Conservation (phyloP, 2,329 filamentous ascomycete genomes). For the Iodosphaeria phyllophila region DNA sequence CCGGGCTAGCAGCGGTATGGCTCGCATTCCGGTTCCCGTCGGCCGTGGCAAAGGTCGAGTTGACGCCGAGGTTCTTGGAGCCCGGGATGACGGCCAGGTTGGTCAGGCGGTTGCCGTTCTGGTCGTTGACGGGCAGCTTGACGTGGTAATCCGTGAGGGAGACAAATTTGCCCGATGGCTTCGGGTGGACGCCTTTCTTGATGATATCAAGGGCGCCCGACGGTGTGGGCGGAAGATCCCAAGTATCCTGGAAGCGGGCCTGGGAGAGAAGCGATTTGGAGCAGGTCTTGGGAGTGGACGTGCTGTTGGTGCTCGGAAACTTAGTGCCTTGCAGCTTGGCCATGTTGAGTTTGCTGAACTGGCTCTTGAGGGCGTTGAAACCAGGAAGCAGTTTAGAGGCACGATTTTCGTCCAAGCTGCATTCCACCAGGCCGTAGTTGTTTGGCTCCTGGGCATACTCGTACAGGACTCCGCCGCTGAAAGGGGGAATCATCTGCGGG, state of each 20-base stretch:
- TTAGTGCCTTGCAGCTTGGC: constrained; percentile 44
- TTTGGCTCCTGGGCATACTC: constrained; percentile 59
- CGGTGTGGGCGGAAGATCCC: constrained; percentile 54
- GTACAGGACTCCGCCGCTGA: constrained; percentile 66
- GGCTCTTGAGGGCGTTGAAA: constrained; percentile 54
- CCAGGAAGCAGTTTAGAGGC: constrained; percentile 41
- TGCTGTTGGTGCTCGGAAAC: constrained; percentile 31
- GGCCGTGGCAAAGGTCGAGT: too few relatives aligned
- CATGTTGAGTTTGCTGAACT: constrained; percentile 62
- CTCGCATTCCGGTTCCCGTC: too few relatives aligned
- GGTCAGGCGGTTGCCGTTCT: constrained; percentile 20
- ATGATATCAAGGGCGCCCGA: constrained; percentile 54
- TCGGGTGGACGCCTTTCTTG: constrained; percentile 50
- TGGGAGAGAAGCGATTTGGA: constrained; percentile 43
- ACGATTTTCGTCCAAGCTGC: constrained; percentile 30
- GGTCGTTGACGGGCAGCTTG: constrained; percentile 19
- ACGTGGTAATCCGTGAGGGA: constrained; percentile 46
- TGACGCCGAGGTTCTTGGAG: too few relatives aligned
- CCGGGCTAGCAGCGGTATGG: too few relatives aligned
- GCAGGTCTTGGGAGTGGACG: constrained; percentile 41
- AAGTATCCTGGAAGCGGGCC: constrained; percentile 56
- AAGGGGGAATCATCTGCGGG: constrained; percentile 43
- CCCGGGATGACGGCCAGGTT: constrained; percentile 30
- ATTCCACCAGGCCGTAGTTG: constrained; percentile 43
- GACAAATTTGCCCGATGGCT: constrained; percentile 49